Evolutionary conservation across 2,329 filamentous ascomycete species (phyloP).

Genomic region (Aspergillus uvarum): DNA sequence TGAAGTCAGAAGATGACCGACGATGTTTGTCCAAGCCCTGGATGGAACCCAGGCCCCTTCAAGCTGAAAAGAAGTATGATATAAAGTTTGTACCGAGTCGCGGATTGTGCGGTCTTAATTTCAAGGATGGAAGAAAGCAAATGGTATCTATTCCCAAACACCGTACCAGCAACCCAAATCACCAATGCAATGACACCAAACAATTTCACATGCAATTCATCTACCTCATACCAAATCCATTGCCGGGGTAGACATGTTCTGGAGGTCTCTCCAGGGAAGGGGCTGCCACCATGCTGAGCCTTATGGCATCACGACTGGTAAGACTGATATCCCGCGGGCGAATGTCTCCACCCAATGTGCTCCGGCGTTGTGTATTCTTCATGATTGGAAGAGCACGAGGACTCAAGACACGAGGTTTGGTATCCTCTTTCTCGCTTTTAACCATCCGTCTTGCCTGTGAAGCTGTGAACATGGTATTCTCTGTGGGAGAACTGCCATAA

Average conservation of each 20-base stretch:
- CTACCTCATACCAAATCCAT: slow-evolving; percentile 27
- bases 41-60: slow-evolving; percentile 6
- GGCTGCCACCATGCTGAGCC: slow-evolving; percentile 40
- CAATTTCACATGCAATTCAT: slow-evolving; percentile 9
- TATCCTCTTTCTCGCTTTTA: slow-evolving; percentile 59
- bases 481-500: slow-evolving; percentile 55
- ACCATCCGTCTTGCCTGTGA: slow-evolving; percentile 67
- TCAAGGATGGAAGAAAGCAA: slow-evolving; percentile 19
- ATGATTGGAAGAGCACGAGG: slow-evolving; percentile 60
- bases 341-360: slow-evolving; percentile 44
- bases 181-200: slow-evolving; percentile 16
- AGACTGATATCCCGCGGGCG: slow-evolving; percentile 41
- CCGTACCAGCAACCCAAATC: slow-evolving; percentile 25
- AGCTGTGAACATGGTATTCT: slow-evolving; percentile 63
- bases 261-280: slow-evolving; percentile 35
- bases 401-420: slow-evolving; percentile 59
- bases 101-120: slow-evolving; percentile 16
- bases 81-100: slow-evolving; percentile 1
- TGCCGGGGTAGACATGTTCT: slow-evolving; percentile 29
- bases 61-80: slow-evolving; percentile 4
- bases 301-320: slow-evolving; percentile 39
- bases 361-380: slow-evolving; percentile 50
- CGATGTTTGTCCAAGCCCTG: slow-evolving; percentile 13
- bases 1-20: slow-evolving; percentile 8
- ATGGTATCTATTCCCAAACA: slow-evolving; percentile 35